These are phyloP conservation scores for Turnera subulata DNA, from an alignment of 345 rosid genomes.

Conservation along the genomic window DNA sequence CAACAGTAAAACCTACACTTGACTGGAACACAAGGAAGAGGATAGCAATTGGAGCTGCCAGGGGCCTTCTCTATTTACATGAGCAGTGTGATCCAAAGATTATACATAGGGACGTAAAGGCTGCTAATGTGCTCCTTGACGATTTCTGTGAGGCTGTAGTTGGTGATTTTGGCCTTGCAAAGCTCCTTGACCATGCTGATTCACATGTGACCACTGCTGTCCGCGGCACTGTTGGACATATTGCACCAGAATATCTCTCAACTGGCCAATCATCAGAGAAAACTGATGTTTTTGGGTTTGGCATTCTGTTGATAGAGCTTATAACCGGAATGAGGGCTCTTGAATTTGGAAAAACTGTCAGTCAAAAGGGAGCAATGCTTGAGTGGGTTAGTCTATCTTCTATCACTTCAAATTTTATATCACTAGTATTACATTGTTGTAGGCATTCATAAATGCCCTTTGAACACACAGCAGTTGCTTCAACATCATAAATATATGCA, in stretches of 20 bases:
- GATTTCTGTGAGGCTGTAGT: constrained; percentile 82
- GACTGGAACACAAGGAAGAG: constrained; percentile 89
- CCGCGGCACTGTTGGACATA: constrained; percentile 93
- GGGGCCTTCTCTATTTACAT: constrained; percentile 85
- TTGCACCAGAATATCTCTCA: constrained; percentile 91
- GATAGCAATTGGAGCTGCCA: constrained; percentile 86
- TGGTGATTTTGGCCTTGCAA: constrained; percentile 96
- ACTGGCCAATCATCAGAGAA: constrained; percentile 97
- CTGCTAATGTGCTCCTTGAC: constrained; percentile 84
- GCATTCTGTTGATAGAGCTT: constrained; percentile 85
- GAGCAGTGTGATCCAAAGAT: constrained; percentile 97
- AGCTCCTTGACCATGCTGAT: constrained; percentile 84
- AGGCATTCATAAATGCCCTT: neutral
- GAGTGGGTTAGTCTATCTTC: constrained; percentile 63
- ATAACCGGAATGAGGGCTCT: constrained; percentile 94
- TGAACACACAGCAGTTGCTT: neutral
- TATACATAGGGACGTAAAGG: constrained; percentile 91
- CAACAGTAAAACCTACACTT: constrained; percentile 66
- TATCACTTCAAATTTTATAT: neutral
- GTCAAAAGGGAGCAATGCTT: constrained; percentile 90
- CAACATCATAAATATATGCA: neutral
- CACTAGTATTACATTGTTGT: neutral
- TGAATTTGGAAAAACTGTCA: constrained; percentile 74
- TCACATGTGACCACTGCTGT: constrained; percentile 96
- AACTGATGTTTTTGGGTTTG: constrained; percentile 93